phyloP scores from a whole-genome alignment of 805 yeast species.

The Phaffomyces antillensis region DNA sequence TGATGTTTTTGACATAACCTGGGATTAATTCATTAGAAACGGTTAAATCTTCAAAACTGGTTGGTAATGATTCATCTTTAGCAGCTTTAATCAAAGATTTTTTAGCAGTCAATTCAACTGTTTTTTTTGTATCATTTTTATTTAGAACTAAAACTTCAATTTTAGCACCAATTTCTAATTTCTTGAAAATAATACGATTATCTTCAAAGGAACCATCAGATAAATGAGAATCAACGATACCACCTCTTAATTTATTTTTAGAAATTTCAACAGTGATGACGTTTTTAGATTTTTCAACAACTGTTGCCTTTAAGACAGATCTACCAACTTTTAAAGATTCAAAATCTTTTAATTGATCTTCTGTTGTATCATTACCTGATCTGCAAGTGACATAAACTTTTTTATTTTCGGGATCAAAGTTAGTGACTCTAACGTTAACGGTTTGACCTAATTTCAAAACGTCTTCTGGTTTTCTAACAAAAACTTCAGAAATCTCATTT shows the following conservation, averaged over 20 bases:
- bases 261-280: constrained; percentile 57
- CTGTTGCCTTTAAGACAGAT: constrained; percentile 47
- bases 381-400: constrained; percentile 70
- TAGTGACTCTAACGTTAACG: constrained; percentile 58
- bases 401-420: constrained; percentile 43
- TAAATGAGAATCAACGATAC: constrained; percentile 65
- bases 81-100: constrained; percentile 62
- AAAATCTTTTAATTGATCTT: constrained; percentile 40
- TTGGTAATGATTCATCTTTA: constrained; percentile 45
- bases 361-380: constrained; percentile 45
- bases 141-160: constrained; percentile 59
- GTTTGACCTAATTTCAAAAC: constrained; percentile 82
- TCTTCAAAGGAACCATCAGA: constrained; percentile 73
- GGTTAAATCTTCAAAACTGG: constrained; percentile 48
- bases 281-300: constrained; percentile 73
- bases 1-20: constrained; percentile 75
- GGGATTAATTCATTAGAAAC: constrained; percentile 41
- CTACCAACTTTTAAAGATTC: constrained; percentile 50
- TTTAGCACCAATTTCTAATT: constrained; percentile 52
- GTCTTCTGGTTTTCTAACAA: constrained; percentile 68
- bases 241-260: constrained; percentile 50
- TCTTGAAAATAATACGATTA: constrained; percentile 58
- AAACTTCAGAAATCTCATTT: constrained; percentile 85
- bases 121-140: constrained; percentile 52
- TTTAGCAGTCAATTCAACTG: constrained; percentile 59